These are phyloP conservation scores for Jackrogersella multiformis DNA, from an alignment of 495 filamentous ascomycete species.

Conservation along the genomic window DNA sequence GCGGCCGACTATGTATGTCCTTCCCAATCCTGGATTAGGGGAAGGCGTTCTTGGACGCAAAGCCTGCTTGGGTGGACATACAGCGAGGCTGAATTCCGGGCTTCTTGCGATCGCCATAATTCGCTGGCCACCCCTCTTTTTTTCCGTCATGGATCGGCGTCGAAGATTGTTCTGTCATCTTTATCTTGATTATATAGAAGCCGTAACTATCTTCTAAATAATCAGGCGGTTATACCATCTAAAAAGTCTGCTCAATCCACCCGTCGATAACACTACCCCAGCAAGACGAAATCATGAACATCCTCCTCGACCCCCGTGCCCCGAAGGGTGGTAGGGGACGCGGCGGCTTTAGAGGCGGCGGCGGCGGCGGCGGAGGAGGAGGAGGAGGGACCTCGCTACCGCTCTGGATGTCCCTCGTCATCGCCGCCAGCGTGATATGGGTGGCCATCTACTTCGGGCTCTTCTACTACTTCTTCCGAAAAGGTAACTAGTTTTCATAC, in stretches of 20 bases:
- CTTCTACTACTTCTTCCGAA: slow-evolving; percentile 7
- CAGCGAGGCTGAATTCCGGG: slow-evolving; percentile 19
- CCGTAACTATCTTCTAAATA: background rate
- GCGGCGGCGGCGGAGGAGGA: slow-evolving; percentile 2
- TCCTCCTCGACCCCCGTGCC: slow-evolving; percentile 10
- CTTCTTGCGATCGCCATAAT: slow-evolving; percentile 8
- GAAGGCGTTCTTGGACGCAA: slow-evolving; percentile 14
- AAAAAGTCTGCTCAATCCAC: background rate
- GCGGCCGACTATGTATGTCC: background rate
- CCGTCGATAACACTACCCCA: background rate
- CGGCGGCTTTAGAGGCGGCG: background rate
- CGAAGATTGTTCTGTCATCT: background rate
- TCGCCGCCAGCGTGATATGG: slow-evolving; percentile 19
- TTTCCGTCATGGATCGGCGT: background rate
- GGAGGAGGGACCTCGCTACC: background rate
- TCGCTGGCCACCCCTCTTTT: slow-evolving; percentile 20
- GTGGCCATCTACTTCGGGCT: slow-evolving; percentile 9
- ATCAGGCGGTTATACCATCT: too few relatives aligned
- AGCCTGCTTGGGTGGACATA: slow-evolving; percentile 23
- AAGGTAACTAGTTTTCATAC: slow-evolving; percentile 1
- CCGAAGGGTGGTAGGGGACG: slow-evolving; percentile 23
- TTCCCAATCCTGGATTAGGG: background rate
- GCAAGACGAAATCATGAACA: background rate
- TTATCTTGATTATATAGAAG: background rate
- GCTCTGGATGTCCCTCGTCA: slow-evolving; percentile 21